Percentiles rank a stretch among this genome's conserved stretches.
Evolutionary conservation across 805 yeast genomes (phyloP).

Genomic region (Lipomyces yamadae): DNA sequence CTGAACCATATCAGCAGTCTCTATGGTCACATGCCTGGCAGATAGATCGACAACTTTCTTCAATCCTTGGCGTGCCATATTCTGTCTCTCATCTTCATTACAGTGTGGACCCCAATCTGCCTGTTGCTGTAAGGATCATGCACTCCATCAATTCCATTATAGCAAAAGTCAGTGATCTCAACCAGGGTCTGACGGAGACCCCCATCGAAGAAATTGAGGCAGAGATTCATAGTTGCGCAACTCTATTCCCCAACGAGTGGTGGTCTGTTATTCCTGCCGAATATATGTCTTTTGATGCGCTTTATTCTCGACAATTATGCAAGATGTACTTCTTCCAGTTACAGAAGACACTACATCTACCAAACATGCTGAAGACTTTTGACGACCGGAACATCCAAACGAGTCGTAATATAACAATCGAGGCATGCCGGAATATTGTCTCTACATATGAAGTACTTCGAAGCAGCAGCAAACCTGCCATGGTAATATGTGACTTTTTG

Average conservation of each 20-base stretch:
- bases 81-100: not conserved
- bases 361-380: not conserved
- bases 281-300: not conserved
- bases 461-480: not conserved
- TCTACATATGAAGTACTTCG: not conserved
- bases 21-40: slow-evolving; percentile 1
- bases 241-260: not conserved
- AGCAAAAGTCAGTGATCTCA: not conserved
- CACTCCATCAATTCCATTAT: not conserved
- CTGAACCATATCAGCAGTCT: not conserved
- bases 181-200: not conserved
- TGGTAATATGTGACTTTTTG: not conserved
- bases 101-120: not conserved
- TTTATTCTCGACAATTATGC: not conserved
- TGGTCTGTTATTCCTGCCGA: not conserved
- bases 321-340: not conserved
- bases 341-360: not conserved
- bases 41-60: not conserved
- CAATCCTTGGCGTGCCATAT: not conserved
- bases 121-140: not conserved
- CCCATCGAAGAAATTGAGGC: not conserved
- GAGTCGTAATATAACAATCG: not conserved
- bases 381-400: not conserved
- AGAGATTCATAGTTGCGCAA: not conserved
- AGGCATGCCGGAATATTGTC: not conserved